Evolutionary conservation across 768 basidiomycete genomes (phyloP).

Genomic region (Trametes gibbosa): DNA sequence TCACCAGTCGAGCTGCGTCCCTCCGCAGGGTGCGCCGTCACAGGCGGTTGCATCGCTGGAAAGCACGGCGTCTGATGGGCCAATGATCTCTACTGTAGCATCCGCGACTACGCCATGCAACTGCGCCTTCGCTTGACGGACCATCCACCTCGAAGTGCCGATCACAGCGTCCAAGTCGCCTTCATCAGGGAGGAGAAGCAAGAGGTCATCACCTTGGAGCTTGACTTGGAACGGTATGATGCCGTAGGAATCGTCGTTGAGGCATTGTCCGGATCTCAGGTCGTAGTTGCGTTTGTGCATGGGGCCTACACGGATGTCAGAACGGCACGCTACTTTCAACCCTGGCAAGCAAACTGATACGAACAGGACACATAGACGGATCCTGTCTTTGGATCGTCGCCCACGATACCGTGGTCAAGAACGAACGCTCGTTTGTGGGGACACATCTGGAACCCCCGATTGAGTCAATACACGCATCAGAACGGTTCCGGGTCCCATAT

Average conservation of each 20-base stretch:
- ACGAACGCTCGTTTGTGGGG: constrained; percentile 62
- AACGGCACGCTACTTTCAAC: neutral
- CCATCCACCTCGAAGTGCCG: constrained; percentile 64
- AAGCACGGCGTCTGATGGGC: constrained; percentile 5
- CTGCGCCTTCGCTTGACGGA: constrained; percentile 49
- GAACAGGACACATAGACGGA: constrained; percentile 49
- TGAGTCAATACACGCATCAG: constrained; percentile 39
- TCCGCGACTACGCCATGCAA: constrained; percentile 28
- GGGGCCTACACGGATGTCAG: constrained; percentile 41
- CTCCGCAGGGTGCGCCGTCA: constrained; percentile 12
- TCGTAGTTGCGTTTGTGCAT: constrained; percentile 68
- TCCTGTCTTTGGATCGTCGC: constrained; percentile 53
- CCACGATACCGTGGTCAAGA: constrained; percentile 66
- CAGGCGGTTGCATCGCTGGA: neutral
- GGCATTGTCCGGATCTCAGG: constrained; percentile 52
- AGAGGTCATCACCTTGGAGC: constrained; percentile 41
- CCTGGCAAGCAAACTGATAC: constrained; percentile 16
- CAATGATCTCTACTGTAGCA: constrained; percentile 35
- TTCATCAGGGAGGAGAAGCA: constrained; percentile 50
- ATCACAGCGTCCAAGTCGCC: constrained; percentile 58
- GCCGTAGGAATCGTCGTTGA: constrained; percentile 56
- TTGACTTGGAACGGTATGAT: constrained; percentile 62
- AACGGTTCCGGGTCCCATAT: neutral
- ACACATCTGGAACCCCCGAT: constrained; percentile 40
- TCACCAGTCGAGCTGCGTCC: constrained; percentile 22